These are phyloP conservation scores for Lactarius sanguifluus DNA, from an alignment of 768 basidiomycete genomes.

Conservation along the genomic window DNA sequence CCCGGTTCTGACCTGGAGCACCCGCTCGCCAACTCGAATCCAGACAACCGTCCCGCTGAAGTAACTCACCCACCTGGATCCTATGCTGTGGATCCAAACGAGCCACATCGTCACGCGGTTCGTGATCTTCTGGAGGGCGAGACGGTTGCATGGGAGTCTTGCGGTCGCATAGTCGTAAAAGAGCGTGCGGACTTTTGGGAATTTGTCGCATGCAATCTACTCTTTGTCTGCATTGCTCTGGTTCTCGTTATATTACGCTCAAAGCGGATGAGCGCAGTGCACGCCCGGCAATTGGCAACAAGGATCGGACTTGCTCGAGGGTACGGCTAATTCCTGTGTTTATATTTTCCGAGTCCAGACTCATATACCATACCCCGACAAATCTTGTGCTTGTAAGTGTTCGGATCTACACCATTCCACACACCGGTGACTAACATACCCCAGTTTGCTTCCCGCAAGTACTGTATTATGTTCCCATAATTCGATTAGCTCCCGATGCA, in stretches of 20 bases:
- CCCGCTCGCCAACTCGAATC: conserved; percentile 18
- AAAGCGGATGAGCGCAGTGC: conserved; percentile 63
- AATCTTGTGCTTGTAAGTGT: conserved; percentile 15
- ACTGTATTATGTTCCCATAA: conserved; percentile 19
- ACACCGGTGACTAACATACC: conserved; percentile 5
- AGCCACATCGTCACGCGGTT: conserved; percentile 19
- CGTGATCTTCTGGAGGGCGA: conserved; percentile 43
- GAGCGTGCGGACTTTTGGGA: conserved; percentile 90
- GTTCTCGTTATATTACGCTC: conserved; percentile 67
- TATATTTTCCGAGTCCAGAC: background rate
- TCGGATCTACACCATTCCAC: background rate
- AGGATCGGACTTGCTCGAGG: conserved; percentile 66
- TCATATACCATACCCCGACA: background rate
- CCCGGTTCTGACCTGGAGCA: conserved; percentile 22
- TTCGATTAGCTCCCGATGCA: conserved; percentile 3
- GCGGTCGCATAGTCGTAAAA: conserved; percentile 76
- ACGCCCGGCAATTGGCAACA: conserved; percentile 81
- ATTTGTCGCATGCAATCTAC: conserved; percentile 80
- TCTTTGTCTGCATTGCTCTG: conserved; percentile 67
- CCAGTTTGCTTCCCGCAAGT: conserved; percentile 5
- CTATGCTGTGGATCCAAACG: conserved; percentile 24
- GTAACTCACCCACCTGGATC: conserved; percentile 2
- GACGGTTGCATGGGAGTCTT: conserved; percentile 88
- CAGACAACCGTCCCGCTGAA: conserved; percentile 30
- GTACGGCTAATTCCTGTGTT: conserved; percentile 20